These are phyloP conservation scores for Serendipita sp. DNA, from an alignment of 768 basidiomycete species.

Conservation along the genomic window DNA sequence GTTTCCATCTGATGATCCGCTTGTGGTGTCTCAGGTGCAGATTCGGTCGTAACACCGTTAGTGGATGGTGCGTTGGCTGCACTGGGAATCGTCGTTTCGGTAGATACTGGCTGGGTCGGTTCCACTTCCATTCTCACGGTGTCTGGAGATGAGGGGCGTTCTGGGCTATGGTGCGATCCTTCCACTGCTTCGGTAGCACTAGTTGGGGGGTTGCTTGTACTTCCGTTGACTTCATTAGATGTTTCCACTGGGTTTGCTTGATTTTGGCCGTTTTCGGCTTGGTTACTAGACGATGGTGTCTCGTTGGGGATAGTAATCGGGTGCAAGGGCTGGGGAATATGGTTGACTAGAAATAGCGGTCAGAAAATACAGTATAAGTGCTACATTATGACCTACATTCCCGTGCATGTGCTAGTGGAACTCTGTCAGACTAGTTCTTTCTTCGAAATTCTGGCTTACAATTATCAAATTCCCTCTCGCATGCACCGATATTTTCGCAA, in stretches of 20 bases:
- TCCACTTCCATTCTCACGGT: no score
- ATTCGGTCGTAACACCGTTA: no score
- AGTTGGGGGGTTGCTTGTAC: no score
- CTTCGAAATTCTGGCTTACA: constrained; percentile 27
- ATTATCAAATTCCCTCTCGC: constrained; percentile 47
- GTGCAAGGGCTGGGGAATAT: constrained; percentile 15
- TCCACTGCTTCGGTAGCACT: no score
- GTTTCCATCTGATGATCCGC: no score
- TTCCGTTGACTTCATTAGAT: not conserved
- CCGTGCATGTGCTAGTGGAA: constrained; percentile 43
- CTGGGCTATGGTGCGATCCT: no score
- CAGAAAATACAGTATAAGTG: constrained; percentile 3
- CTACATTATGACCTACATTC: constrained; percentile 41
- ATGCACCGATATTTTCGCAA: constrained; percentile 47
- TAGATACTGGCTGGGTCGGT: no score
- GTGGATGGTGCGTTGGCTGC: no score
- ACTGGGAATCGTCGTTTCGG: no score
- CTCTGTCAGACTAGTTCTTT: constrained; percentile 8
- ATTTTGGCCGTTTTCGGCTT: not conserved
- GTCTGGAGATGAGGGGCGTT: no score
- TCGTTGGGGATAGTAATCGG: not conserved
- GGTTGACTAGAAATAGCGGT: constrained; percentile 22
- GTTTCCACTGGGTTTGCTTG: not conserved
- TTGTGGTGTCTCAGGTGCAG: no score
- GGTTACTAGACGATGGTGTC: not conserved